These are phyloP conservation scores for Nannochloropsis salina DNA, from an alignment of 108 stramenopile genomes.

Conservation along the genomic window DNA sequence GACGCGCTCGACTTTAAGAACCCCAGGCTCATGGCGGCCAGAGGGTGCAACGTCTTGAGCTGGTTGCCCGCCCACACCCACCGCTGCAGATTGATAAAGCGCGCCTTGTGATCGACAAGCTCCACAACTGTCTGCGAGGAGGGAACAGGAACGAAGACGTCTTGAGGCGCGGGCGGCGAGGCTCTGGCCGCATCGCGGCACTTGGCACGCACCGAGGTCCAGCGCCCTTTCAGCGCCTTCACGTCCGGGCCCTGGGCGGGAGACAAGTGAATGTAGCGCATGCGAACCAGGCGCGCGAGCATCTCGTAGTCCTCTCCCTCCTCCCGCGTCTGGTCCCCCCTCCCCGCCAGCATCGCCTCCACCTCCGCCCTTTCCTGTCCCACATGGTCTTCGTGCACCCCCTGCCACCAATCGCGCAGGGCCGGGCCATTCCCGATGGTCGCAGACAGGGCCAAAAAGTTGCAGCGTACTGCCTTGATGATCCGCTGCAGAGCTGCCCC, in stretches of 20 bases:
- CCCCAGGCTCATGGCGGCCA: conserved; percentile 85
- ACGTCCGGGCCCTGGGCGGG: conserved; percentile 27
- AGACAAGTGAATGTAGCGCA: background rate
- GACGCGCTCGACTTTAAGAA: conserved; percentile 63
- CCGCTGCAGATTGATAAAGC: conserved; percentile 97
- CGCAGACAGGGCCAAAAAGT: conserved; percentile 90
- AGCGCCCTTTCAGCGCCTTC: conserved; percentile 43
- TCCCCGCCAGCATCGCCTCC: conserved; percentile 59
- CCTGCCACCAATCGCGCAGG: conserved; percentile 83
- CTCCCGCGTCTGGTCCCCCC: conserved; percentile 44
- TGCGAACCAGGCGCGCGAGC: background rate
- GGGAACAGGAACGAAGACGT: background rate
- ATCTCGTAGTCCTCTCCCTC: conserved; percentile 3
- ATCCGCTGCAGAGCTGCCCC: conserved; percentile 93
- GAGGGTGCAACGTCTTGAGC: conserved; percentile 80
- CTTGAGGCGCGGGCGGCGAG: background rate
- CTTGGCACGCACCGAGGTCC: conserved; percentile 40
- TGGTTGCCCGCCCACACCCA: conserved; percentile 66
- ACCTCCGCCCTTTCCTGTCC: conserved; percentile 66
- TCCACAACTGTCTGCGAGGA: conserved; percentile 59
- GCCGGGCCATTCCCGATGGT: conserved; percentile 95
- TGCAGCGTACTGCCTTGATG: conserved; percentile 76
- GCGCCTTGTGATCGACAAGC: conserved; percentile 75
- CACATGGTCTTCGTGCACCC: conserved; percentile 55
- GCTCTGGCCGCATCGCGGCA: conserved; percentile 13